A percentile compares a stretch with the other conserved stretches of the same genome.
phyloP scores from a whole-genome alignment of 129 eudicot genomes.

The Deinandra increscens region DNA sequence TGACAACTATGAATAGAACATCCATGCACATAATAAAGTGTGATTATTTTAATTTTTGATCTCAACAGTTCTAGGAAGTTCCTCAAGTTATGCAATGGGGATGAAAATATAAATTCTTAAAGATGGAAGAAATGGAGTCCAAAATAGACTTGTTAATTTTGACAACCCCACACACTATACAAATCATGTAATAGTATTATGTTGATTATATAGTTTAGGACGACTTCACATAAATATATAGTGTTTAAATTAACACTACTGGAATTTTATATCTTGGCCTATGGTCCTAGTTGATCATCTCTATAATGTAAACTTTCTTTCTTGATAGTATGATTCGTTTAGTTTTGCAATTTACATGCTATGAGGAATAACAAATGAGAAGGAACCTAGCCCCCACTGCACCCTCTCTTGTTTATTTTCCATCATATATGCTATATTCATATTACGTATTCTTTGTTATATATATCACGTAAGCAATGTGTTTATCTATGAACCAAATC shows the following conservation, averaged over 20 bases:
- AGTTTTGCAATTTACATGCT: background rate
- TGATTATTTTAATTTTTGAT: background rate
- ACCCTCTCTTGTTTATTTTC: background rate
- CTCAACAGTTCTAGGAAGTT: background rate
- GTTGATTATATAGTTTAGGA: background rate
- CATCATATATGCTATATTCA: background rate
- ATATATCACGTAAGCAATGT: too few relatives aligned
- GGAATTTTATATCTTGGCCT: slow-evolving; percentile 9
- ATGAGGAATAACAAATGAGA: background rate
- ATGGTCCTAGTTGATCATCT: background rate
- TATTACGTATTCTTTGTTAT: background rate
- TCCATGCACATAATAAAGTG: background rate
- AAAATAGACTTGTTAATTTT: background rate
- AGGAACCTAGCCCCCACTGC: background rate
- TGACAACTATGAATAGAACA: too few relatives aligned
- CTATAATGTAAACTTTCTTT: background rate
- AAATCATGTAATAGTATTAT: background rate
- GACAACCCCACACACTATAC: background rate
- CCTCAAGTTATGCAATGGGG: background rate
- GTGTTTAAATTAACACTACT: slow-evolving; percentile 5
- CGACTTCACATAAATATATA: background rate
- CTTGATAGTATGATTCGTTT: background rate
- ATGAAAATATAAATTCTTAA: background rate
- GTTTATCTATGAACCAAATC: too few relatives aligned
- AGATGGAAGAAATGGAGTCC: background rate